Conservation (phyloP, 495 filamentous ascomycete genomes). For the Entonaema liquescens region DNA sequence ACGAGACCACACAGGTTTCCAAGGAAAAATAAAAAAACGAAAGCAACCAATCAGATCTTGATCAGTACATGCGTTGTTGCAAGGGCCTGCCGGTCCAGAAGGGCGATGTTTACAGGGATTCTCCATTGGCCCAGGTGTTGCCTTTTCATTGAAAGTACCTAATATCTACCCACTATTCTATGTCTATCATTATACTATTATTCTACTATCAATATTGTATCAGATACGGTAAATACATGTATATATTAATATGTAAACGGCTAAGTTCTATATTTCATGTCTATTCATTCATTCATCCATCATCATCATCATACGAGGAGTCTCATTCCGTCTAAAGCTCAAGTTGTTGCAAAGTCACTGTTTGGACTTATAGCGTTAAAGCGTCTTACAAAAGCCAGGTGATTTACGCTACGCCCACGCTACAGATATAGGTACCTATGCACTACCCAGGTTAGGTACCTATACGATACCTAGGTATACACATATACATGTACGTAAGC, state of each 20-base stretch:
- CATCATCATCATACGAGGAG: no score
- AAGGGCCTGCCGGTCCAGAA: slow-evolving; percentile 25
- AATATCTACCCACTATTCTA: slow-evolving; percentile 4
- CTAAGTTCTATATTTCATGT: background rate
- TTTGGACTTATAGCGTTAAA: no score
- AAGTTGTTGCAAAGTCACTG: no score
- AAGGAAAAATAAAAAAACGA: slow-evolving; percentile 1
- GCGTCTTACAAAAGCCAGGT: no score
- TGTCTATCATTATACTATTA: background rate
- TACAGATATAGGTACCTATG: no score
- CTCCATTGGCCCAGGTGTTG: slow-evolving; percentile 21
- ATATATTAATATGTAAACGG: background rate
- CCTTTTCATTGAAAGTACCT: slow-evolving; percentile 19
- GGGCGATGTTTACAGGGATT: slow-evolving; percentile 13
- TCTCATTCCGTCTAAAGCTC: no score
- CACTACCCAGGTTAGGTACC: no score
- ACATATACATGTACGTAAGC: no score
- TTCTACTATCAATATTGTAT: no score
- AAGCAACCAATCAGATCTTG: slow-evolving; percentile 29
- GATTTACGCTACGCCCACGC: no score
- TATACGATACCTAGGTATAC: background rate
- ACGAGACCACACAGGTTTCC: background rate
- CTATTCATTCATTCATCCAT: no score
- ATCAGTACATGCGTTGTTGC: slow-evolving; percentile 8
- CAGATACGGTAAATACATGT: no score